phyloP scores from a whole-genome alignment of 345 rosid species.

The Moringa oleifera region DNA sequence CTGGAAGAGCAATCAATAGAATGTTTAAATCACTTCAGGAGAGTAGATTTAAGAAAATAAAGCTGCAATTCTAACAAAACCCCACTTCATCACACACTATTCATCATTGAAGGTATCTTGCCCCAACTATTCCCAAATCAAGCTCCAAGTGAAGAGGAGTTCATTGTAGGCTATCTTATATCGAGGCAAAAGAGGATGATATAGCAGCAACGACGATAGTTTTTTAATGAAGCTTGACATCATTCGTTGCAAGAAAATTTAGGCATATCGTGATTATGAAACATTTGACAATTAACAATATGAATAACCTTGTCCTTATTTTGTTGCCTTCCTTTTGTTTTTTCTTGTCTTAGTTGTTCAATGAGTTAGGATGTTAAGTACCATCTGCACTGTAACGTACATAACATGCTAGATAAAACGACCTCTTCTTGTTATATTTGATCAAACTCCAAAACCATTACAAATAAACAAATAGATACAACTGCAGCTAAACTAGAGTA shows the following conservation, averaged over 20 bases:
- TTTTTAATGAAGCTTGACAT: not conserved
- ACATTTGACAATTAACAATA: not conserved
- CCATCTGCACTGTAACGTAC: not conserved
- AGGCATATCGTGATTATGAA: not conserved
- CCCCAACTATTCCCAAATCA: not conserved
- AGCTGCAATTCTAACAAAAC: not conserved
- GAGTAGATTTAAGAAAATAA: conserved; percentile 4
- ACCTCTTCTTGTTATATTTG: not conserved
- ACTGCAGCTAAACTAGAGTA: too few relatives aligned
- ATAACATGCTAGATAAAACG: not conserved
- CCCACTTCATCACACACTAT: not conserved
- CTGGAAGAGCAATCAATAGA: not conserved
- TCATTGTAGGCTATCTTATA: not conserved
- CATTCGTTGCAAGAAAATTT: not conserved
- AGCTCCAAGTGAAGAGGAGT: not conserved
- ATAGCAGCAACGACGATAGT: not conserved
- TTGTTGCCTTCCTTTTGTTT: not conserved
- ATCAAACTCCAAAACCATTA: too few relatives aligned
- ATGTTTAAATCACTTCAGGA: conserved; percentile 6
- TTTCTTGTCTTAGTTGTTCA: too few relatives aligned
- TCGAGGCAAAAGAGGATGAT: too few relatives aligned
- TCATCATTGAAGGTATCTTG: not conserved
- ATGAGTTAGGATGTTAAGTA: too few relatives aligned
- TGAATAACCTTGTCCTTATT: not conserved
- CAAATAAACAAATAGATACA: too few relatives aligned